A percentile compares a stretch with the other conserved stretches of the same genome.
Evolutionary conservation across 139 green algal genomes (phyloP).

Genomic region (Marvania coccoides): DNA sequence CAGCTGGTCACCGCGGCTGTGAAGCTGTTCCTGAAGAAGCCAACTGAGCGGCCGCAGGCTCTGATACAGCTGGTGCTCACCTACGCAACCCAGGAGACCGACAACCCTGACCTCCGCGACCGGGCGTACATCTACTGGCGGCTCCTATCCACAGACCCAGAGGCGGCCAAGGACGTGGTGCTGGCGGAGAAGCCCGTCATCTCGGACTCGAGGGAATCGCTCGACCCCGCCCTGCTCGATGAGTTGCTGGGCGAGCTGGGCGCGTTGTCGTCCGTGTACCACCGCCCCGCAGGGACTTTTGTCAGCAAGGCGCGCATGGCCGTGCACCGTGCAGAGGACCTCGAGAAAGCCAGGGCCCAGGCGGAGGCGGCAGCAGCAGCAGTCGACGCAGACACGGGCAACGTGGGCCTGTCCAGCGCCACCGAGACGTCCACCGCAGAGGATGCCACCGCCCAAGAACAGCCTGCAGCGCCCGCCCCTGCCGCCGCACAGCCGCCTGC

Average conservation of each 20-base stretch:
- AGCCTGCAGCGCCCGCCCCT: not conserved
- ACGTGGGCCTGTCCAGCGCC: not conserved
- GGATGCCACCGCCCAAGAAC: not conserved
- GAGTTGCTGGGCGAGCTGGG: constrained; percentile 70
- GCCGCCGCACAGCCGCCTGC: not conserved
- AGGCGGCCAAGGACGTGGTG: constrained; percentile 89
- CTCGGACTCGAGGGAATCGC: constrained; percentile 43
- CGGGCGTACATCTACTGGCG: constrained; percentile 98
- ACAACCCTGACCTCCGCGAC: constrained; percentile 97
- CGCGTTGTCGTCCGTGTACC: constrained; percentile 88
- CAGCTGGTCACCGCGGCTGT: constrained; percentile 96
- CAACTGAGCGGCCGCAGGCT: constrained; percentile 72
- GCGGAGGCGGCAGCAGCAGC: constrained; percentile 6
- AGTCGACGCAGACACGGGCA: not conserved
- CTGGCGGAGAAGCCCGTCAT: constrained; percentile 92
- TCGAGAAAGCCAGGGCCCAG: constrained; percentile 16
- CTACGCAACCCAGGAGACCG: constrained; percentile 85
- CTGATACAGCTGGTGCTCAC: constrained; percentile 92
- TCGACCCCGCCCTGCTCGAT: constrained; percentile 78
- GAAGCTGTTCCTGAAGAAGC: constrained; percentile 98
- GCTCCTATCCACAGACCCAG: constrained; percentile 90
- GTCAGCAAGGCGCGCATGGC: constrained; percentile 60
- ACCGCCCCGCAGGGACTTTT: constrained; percentile 86
- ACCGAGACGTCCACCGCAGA: not conserved
- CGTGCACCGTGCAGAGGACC: constrained; percentile 56